Conservation (phyloP, 2,329 filamentous ascomycete genomes). For the Ascochyta lentis region DNA sequence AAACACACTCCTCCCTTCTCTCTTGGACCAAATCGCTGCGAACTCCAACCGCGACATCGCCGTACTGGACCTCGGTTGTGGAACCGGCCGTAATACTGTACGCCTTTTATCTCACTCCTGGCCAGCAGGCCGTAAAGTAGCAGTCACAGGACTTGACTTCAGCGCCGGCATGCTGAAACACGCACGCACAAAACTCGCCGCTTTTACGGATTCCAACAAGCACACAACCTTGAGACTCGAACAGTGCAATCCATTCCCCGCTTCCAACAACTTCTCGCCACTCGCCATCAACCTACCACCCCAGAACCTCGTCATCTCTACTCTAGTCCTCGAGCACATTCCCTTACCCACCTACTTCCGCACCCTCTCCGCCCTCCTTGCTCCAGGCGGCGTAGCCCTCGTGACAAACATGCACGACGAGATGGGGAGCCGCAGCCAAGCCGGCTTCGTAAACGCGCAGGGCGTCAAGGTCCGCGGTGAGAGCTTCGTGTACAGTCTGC, state of each 20-base stretch:
- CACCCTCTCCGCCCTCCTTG: constrained; percentile 53
- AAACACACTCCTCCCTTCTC: constrained; percentile 56
- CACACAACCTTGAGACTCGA: constrained; percentile 23
- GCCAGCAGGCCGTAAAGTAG: constrained; percentile 28
- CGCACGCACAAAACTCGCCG: constrained; percentile 51
- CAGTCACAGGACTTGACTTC: constrained; percentile 63
- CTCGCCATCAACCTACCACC: constrained; percentile 18
- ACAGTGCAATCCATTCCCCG: constrained; percentile 41
- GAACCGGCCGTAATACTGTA: constrained; percentile 68
- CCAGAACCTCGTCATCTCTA: constrained; percentile 62
- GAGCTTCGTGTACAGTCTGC: constrained; percentile 64
- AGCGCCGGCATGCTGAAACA: constrained; percentile 64
- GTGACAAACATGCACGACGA: constrained; percentile 74
- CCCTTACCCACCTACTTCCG: constrained; percentile 60
- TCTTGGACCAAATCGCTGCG: constrained; percentile 48
- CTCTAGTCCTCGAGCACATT: constrained; percentile 70
- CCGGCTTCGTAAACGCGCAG: constrained; percentile 65
- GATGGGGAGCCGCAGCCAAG: constrained; percentile 66
- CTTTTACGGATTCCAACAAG: neutral
- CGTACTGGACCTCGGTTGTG: constrained; percentile 69
- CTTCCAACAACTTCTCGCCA: neutral
- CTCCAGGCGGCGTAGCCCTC: constrained; percentile 58
- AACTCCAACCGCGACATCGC: constrained; percentile 34
- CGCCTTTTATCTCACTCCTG: constrained; percentile 54
- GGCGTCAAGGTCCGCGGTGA: constrained; percentile 63